Evolutionary conservation across 2,329 filamentous ascomycete species (phyloP).

Genomic region (Sporothrix pallida): DNA sequence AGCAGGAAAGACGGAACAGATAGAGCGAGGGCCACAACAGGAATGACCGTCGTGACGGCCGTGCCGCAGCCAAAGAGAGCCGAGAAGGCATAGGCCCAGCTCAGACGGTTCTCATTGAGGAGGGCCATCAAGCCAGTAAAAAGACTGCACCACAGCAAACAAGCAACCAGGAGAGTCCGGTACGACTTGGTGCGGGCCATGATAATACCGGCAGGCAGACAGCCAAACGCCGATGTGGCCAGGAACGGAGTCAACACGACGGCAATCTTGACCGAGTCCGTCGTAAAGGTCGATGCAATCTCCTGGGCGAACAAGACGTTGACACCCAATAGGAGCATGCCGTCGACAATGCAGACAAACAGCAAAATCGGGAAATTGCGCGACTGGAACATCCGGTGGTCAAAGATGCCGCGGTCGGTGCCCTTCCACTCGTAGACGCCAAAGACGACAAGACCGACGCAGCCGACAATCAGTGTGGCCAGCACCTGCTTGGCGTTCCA

Average conservation of each 20-base stretch:
- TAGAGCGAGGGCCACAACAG: slow-evolving; percentile 14
- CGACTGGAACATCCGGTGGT: slow-evolving; percentile 24
- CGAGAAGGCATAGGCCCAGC: slow-evolving; percentile 13
- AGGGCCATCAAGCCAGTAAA: background rate
- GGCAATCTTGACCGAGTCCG: background rate
- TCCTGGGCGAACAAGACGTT: slow-evolving; percentile 22
- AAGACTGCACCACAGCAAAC: background rate
- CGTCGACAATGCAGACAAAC: slow-evolving; percentile 20
- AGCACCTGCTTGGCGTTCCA: slow-evolving; percentile 11
- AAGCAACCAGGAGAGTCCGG: background rate
- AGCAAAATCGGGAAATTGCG: slow-evolving; percentile 18
- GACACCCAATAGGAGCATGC: slow-evolving; percentile 20
- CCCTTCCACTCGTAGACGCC: slow-evolving; percentile 18
- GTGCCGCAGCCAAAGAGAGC: slow-evolving; percentile 10
- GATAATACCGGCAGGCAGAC: slow-evolving; percentile 3
- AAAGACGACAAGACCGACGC: background rate
- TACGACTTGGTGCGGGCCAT: slow-evolving; percentile 26
- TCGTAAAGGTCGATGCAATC: background rate
- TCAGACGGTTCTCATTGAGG: background rate
- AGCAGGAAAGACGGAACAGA: background rate
- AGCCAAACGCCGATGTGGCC: slow-evolving; percentile 12
- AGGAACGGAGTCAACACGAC: background rate
- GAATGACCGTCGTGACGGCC: slow-evolving; percentile 18
- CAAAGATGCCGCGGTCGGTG: slow-evolving; percentile 9
- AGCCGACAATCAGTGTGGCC: slow-evolving; percentile 15